phyloP scores from a whole-genome alignment of 305 asterid genomes.

The Fraxinus latifolia region DNA sequence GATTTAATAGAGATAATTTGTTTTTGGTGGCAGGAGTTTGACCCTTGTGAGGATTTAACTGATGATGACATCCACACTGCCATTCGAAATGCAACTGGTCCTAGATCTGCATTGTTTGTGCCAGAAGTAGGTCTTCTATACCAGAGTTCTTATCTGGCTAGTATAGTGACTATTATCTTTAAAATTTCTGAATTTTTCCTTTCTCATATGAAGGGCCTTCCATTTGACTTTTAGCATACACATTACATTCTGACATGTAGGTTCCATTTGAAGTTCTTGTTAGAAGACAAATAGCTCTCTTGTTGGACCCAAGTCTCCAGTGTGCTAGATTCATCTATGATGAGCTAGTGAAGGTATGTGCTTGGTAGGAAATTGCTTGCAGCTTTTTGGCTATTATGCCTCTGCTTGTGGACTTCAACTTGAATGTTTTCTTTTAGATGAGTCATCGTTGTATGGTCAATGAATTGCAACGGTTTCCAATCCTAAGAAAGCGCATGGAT shows the following conservation, averaged over 20 bases:
- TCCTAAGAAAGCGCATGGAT: conserved; percentile 67
- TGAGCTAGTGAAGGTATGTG: conserved; percentile 77
- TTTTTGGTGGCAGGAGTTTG: conserved; percentile 63
- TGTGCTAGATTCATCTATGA: conserved; percentile 87
- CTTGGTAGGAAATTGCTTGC: conserved; percentile 4
- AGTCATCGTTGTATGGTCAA: conserved; percentile 71
- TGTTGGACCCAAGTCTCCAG: conserved; percentile 91
- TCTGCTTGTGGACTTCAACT: conserved; percentile 24
- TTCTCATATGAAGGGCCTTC: conserved; percentile 13
- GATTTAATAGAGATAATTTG: conserved; percentile 17
- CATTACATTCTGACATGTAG: conserved; percentile 37
- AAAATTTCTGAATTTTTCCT: not conserved
- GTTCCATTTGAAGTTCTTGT: conserved; percentile 91
- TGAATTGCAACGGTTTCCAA: conserved; percentile 78
- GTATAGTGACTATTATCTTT: not conserved
- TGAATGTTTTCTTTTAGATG: conserved; percentile 48
- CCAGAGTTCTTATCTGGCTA: conserved; percentile 14
- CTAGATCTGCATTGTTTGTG: conserved; percentile 76
- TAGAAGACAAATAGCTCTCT: conserved; percentile 76
- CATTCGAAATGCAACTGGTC: conserved; percentile 85
- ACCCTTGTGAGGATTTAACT: conserved; percentile 85
- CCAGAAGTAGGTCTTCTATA: conserved; percentile 63
- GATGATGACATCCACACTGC: conserved; percentile 88
- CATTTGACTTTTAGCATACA: conserved; percentile 16
- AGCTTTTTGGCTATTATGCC: conserved; percentile 19